These are phyloP conservation scores for Candida tunisiensis DNA, from an alignment of 1,139 yeast genomes.

Conservation along the genomic window DNA sequence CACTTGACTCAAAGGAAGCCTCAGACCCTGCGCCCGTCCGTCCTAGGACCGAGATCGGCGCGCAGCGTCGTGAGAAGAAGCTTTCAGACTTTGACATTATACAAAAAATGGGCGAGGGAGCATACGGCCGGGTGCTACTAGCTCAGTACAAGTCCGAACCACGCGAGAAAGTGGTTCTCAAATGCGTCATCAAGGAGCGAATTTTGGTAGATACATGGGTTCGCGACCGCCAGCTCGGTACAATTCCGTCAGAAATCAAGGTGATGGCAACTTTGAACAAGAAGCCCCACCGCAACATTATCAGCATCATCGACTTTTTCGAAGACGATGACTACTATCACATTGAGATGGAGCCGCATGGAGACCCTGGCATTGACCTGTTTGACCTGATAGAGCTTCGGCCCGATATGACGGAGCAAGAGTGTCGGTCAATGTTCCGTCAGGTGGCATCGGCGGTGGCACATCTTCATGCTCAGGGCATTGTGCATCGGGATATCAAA, in stretches of 20 bases:
- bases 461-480: constrained; percentile 72
- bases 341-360: constrained; percentile 81
- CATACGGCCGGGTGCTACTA: constrained; percentile 81
- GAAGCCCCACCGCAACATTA: constrained; percentile 74
- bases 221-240: constrained; percentile 75
- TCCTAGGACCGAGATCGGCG: constrained; percentile 12
- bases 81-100: constrained; percentile 53
- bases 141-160: constrained; percentile 54
- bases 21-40: too few relatives aligned
- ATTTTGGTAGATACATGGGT: constrained; percentile 97
- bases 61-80: constrained; percentile 30
- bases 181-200: constrained; percentile 81
- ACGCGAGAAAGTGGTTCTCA: constrained; percentile 53
- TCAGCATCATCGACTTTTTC: constrained; percentile 74
- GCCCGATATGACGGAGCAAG: constrained; percentile 59
- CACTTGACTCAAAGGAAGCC: too few relatives aligned
- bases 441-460: constrained; percentile 66
- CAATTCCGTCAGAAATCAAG: constrained; percentile 89
- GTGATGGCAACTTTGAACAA: constrained; percentile 58
- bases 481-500: constrained; percentile 87
- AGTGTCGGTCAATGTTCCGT: constrained; percentile 58
- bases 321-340: constrained; percentile 84
- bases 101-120: constrained; percentile 88
- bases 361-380: constrained; percentile 75
- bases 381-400: constrained; percentile 83